phyloP scores from a whole-genome alignment of 441 rosid species.

The Biscutella laevigata region DNA sequence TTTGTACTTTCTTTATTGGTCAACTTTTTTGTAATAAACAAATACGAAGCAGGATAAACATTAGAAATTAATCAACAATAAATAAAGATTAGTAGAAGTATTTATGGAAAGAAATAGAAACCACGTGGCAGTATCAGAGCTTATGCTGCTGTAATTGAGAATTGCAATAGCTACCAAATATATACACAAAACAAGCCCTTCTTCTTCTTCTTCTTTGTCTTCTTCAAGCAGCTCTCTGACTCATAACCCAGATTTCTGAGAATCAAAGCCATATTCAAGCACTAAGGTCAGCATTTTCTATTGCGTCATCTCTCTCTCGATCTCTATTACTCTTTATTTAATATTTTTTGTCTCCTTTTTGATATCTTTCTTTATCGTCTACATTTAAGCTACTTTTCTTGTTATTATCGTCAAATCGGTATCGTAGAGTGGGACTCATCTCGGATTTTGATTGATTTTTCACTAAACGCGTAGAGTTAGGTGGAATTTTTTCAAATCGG shows the following conservation, averaged over 20 bases:
- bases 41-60: background rate
- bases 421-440: slow-evolving; percentile 5
- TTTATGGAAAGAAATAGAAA: background rate
- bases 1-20: background rate
- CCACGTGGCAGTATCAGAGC: slow-evolving; percentile 24
- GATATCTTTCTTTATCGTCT: slow-evolving; percentile 5
- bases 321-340: background rate
- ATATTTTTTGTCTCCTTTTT: background rate
- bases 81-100: background rate
- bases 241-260: slow-evolving; percentile 1
- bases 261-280: slow-evolving; percentile 5
- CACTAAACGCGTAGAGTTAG: slow-evolving; percentile 30
- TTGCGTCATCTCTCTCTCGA: slow-evolving; percentile 1
- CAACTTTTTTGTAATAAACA: background rate
- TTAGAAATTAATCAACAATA: background rate
- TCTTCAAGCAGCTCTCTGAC: slow-evolving; percentile 9
- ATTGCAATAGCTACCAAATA: slow-evolving; percentile 26
- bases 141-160: slow-evolving; percentile 4
- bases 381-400: background rate
- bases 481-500: slow-evolving; percentile 35
- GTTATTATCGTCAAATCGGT: background rate
- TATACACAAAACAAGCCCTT: slow-evolving; percentile 8
- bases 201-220: background rate
- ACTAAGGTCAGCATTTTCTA: slow-evolving; percentile 22
- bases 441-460: slow-evolving; percentile 1